A percentile compares a stretch with the other conserved stretches of the same genome.
These are phyloP conservation scores for Solanum phureja DNA, from an alignment of 257 asterid species.

Conservation along the genomic window DNA sequence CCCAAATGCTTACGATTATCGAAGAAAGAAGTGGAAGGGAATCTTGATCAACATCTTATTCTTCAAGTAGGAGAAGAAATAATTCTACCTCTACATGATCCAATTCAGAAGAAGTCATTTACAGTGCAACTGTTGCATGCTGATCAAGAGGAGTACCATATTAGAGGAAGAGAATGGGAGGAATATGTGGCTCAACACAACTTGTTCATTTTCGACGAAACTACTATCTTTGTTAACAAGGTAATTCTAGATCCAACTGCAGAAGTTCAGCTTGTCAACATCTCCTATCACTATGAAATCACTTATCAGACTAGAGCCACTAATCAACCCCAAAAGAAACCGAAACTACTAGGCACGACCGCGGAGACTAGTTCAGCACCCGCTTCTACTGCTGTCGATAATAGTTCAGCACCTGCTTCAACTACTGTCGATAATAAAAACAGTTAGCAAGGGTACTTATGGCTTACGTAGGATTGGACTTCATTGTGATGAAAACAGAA, in stretches of 20 bases:
- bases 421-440: neutral
- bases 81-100: too few relatives aligned
- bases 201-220: neutral
- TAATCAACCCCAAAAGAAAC: neutral
- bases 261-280: neutral
- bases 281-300: neutral
- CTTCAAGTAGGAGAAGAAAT: too few relatives aligned
- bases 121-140: too few relatives aligned
- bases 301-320: neutral
- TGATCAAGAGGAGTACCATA: neutral
- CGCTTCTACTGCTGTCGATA: neutral
- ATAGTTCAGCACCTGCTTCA: neutral
- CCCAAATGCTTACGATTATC: neutral
- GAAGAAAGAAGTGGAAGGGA: neutral
- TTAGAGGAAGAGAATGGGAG: neutral
- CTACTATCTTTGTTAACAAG: neutral
- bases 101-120: too few relatives aligned
- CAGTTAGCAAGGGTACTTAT: neutral
- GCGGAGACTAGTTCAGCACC: neutral
- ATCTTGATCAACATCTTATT: too few relatives aligned
- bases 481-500: too few relatives aligned
- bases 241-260: neutral
- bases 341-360: neutral
- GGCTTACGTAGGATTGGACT: neutral
- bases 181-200: neutral